Base-by-base conservation (phyloP, 148 eudicot species). In the Amaranthus hypochondriacus region DNA sequence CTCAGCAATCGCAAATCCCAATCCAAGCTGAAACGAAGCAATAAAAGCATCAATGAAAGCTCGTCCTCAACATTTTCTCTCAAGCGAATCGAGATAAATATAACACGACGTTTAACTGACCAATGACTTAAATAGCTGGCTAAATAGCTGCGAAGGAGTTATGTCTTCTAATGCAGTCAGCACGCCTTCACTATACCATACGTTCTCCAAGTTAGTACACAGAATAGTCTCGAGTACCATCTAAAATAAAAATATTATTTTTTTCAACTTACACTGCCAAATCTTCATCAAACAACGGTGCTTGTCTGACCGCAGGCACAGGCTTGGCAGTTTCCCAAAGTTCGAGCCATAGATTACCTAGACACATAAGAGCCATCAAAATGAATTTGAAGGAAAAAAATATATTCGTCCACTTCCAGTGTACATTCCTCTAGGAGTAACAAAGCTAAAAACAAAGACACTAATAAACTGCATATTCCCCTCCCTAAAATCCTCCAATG, bases 271-370 rank as follows among this genome's bases (percentile, higher is more conserved):
- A 95, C 98, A 89, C 96, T 65, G 93, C 87, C 74, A 95, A 83
- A 80, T 95, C 98, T 79, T 95, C 98, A 18, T 95, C 93, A 75
- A 87, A 92, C 56, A 92, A 88, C 39, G 98, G 98, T 62, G 97
- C 72, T 80, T 95, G 98, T 77, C 86, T 89, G 71, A 95, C 88
- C 75, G 98, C 92, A 79, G 98, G 96, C 68, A 95, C 78, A 71
- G 97, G 88, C 81, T 95, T 95, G 49, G 98, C 85, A 60, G 97
- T 87, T 78, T 87, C 96, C 98, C 98, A 95, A 48, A 95, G 87
- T 86, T 95, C 97, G 69, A 81, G 90, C 98, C 98, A 95, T 84
- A 95, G 84, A 85, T 95, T 95, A 72, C 98, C 98, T 95, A 81
- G 43, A 74, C 12, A 74, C 7, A 13, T 42, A 76, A 3, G 39